A percentile compares a stretch with the other conserved stretches of the same genome.
Conservation (phyloP, 768 basidiomycete species). For the Lepiota venenata region DNA sequence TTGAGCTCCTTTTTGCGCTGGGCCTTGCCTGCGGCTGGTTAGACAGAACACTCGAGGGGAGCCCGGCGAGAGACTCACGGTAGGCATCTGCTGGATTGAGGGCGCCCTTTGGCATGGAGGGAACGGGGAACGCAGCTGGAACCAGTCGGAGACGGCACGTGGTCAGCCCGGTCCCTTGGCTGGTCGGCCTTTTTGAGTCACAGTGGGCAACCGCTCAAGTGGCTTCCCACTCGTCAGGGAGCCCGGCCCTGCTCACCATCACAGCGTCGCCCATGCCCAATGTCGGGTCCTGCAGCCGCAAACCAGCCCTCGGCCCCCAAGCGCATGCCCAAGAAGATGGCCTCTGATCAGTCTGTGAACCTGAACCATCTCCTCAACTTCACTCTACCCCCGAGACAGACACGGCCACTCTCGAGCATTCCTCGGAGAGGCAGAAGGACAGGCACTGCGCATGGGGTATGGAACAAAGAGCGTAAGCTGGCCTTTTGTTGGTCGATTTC, state of each 20-base stretch:
- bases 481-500: conserved; percentile 14
- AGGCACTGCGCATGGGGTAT: conserved; percentile 58
- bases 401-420: conserved; percentile 48
- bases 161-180: conserved; percentile 27
- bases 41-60: not conserved
- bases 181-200: conserved; percentile 36
- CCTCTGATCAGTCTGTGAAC: conserved; percentile 54
- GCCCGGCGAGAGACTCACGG: conserved; percentile 47
- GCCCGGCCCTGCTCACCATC: conserved; percentile 25
- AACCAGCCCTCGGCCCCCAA: conserved; percentile 42
- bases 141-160: conserved; percentile 14
- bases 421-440: conserved; percentile 78
- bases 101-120: conserved; percentile 78
- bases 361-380: conserved; percentile 92
- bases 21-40: conserved; percentile 67
- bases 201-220: conserved; percentile 21
- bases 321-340: conserved; percentile 73
- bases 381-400: conserved; percentile 83
- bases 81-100: conserved; percentile 94
- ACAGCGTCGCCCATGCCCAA: conserved; percentile 17
- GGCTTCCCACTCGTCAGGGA: conserved; percentile 47
- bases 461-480: conserved; percentile 90
- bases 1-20: conserved; percentile 93
- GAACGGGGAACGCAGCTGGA: too few relatives aligned
- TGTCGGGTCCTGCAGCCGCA: conserved; percentile 33